These are phyloP conservation scores for Populus ilicifolia DNA, from an alignment of 345 rosid genomes.

Conservation along the genomic window DNA sequence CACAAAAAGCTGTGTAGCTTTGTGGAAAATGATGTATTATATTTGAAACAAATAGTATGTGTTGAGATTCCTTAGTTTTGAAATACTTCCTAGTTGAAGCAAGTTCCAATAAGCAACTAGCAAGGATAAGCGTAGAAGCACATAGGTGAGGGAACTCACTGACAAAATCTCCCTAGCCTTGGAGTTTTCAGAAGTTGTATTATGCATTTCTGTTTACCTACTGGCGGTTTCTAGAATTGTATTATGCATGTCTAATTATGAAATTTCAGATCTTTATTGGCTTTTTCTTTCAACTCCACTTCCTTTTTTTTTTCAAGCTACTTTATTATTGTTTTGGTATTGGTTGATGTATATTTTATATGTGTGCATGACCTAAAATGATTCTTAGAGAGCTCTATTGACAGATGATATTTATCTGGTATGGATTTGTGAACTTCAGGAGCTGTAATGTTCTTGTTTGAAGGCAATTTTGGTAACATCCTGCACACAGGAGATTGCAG, in stretches of 20 bases:
- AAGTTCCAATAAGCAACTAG: neutral
- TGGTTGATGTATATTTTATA: neutral
- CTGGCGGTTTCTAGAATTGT: too few relatives aligned
- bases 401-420: conserved; percentile 25
- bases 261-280: too few relatives aligned
- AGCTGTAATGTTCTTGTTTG: conserved; percentile 92
- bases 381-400: conserved; percentile 17
- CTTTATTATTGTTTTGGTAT: neutral
- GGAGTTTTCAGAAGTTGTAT: neutral
- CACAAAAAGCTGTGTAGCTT: too few relatives aligned
- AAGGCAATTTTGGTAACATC: conserved; percentile 77
- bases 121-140: neutral
- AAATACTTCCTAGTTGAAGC: neutral
- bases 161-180: neutral
- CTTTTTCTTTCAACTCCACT: too few relatives aligned
- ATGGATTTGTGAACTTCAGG: conserved; percentile 51
- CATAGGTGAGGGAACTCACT: neutral
- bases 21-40: too few relatives aligned
- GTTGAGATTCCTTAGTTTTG: neutral
- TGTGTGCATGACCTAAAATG: conserved; percentile 4
- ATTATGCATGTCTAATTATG: too few relatives aligned
- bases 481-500: conserved; percentile 94
- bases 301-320: too few relatives aligned
- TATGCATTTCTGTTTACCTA: neutral
- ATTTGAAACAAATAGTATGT: neutral